A percentile compares a stretch with the other conserved stretches of the same genome.
phyloP scores from a whole-genome alignment of 331 rosid species.

The Phaseolus coccineus region DNA sequence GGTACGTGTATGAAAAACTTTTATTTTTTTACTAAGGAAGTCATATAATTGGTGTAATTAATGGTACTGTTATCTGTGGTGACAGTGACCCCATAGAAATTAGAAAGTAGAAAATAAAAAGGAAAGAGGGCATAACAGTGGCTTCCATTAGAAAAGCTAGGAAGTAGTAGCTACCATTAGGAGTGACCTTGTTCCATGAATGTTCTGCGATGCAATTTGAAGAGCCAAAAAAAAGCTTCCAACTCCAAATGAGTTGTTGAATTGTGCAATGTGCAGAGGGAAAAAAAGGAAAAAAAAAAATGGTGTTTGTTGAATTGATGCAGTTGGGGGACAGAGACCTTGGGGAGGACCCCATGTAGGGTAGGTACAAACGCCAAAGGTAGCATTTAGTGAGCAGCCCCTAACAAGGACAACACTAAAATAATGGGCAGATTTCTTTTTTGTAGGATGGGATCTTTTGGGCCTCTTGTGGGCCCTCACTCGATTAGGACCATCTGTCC shows the following conservation, averaged over 20 bases:
- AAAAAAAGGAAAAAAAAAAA: neutral
- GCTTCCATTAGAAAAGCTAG: too few relatives aligned
- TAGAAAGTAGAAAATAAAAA: too few relatives aligned
- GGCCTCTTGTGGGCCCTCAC: slow-evolving; percentile 55
- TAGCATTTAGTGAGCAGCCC: slow-evolving; percentile 59
- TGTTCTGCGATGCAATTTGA: neutral
- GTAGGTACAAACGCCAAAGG: slow-evolving; percentile 58
- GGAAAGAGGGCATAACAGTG: too few relatives aligned
- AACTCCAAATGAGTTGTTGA: too few relatives aligned
- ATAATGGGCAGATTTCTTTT: slow-evolving; percentile 54
- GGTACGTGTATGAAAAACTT: too few relatives aligned
- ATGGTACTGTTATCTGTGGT: too few relatives aligned
- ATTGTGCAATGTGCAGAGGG: too few relatives aligned
- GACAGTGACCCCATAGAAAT: too few relatives aligned
- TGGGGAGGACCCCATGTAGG: slow-evolving; percentile 46
- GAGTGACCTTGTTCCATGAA: too few relatives aligned
- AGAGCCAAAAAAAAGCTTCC: neutral
- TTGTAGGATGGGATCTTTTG: slow-evolving; percentile 50
- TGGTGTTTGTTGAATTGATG: slow-evolving; percentile 49
- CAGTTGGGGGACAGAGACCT: slow-evolving; percentile 47
- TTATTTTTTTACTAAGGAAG: too few relatives aligned
- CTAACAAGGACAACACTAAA: slow-evolving; percentile 65
- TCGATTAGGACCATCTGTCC: slow-evolving; percentile 76
- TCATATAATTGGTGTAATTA: too few relatives aligned
- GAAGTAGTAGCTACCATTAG: too few relatives aligned